Evolutionary conservation across 1,139 yeast genomes (phyloP).

Genomic region (Pichia sp.): DNA sequence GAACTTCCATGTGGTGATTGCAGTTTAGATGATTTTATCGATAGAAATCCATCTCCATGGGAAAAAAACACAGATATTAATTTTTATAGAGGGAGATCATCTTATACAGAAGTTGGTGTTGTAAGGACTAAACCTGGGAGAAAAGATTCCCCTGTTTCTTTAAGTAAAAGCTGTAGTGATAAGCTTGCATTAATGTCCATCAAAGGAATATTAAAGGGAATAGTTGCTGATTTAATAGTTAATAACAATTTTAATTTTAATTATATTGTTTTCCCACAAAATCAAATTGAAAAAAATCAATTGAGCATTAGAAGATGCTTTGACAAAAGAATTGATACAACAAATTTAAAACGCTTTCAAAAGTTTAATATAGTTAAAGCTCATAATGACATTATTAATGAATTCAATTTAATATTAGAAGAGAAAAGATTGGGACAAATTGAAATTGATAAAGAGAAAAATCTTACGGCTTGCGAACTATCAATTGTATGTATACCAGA

Average conservation of each 20-base stretch:
- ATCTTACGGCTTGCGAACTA: constrained; percentile 13
- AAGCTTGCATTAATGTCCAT: constrained; percentile 63
- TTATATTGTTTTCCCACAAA: constrained; percentile 48
- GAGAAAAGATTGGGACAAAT: not conserved
- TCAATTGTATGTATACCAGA: constrained; percentile 20
- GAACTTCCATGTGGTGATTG: constrained; percentile 95
- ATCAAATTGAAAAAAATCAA: constrained; percentile 24
- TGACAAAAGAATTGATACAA: constrained; percentile 1
- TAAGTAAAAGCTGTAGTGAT: constrained; percentile 85
- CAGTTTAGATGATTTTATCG: constrained; percentile 46
- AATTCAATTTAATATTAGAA: not conserved
- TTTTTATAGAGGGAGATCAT: constrained; percentile 58
- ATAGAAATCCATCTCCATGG: constrained; percentile 29
- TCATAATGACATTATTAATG: not conserved
- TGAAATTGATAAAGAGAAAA: not conserved
- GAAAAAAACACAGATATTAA: constrained; percentile 9
- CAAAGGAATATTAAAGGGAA: constrained; percentile 51
- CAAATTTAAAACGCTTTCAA: not conserved
- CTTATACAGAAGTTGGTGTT: constrained; percentile 49
- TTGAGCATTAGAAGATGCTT: constrained; percentile 52
- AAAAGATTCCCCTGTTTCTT: constrained; percentile 59
- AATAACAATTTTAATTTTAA: constrained; percentile 38
- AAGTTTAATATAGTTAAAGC: not conserved
- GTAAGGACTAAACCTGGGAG: constrained; percentile 93
- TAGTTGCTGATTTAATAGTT: constrained; percentile 39